A percentile compares a stretch with the other conserved stretches of the same genome.
Evolutionary conservation across 1,139 yeast species (phyloP).

Genomic region (Debaryomycetaceae sp.): DNA sequence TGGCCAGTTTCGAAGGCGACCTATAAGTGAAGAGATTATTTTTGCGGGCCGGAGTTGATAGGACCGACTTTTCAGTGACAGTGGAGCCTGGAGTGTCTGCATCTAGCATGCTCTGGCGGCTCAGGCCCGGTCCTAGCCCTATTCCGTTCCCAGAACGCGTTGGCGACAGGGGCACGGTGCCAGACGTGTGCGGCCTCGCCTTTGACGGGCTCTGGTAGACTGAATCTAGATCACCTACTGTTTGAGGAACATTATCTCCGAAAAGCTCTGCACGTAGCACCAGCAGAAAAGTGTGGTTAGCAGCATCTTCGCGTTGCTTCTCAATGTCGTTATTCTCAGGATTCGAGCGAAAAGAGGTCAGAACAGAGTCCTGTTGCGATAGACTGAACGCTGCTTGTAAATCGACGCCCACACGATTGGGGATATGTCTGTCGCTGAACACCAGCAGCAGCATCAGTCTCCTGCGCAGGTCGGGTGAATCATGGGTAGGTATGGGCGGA

Average conservation of each 20-base stretch:
- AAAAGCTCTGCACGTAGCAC: slow-evolving; percentile 83
- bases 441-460: slow-evolving; percentile 21
- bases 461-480: slow-evolving; percentile 6
- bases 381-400: slow-evolving; percentile 79
- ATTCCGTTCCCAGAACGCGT: too few relatives aligned
- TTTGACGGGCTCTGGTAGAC: slow-evolving; percentile 2
- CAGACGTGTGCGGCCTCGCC: slow-evolving; percentile 15
- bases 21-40: slow-evolving; percentile 62
- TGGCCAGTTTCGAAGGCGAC: slow-evolving; percentile 54
- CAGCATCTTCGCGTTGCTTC: slow-evolving; percentile 62
- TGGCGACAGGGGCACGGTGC: slow-evolving; percentile 4
- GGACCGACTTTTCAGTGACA: slow-evolving; percentile 11
- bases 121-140: too few relatives aligned
- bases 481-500: slow-evolving; percentile 14
- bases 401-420: slow-evolving; percentile 76
- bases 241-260: slow-evolving; percentile 71
- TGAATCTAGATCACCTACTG: slow-evolving; percentile 24
- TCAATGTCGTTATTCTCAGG: slow-evolving; percentile 52
- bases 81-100: slow-evolving; percentile 2
- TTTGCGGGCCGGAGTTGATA: slow-evolving; percentile 44
- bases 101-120: slow-evolving; percentile 1
- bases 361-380: slow-evolving; percentile 35
- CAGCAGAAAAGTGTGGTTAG: slow-evolving; percentile 77
- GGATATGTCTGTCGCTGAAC: slow-evolving; percentile 80
- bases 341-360: slow-evolving; percentile 21